Conservation (phyloP, 2,329 filamentous ascomycete genomes). For the Ophiostoma tasmaniense region DNA sequence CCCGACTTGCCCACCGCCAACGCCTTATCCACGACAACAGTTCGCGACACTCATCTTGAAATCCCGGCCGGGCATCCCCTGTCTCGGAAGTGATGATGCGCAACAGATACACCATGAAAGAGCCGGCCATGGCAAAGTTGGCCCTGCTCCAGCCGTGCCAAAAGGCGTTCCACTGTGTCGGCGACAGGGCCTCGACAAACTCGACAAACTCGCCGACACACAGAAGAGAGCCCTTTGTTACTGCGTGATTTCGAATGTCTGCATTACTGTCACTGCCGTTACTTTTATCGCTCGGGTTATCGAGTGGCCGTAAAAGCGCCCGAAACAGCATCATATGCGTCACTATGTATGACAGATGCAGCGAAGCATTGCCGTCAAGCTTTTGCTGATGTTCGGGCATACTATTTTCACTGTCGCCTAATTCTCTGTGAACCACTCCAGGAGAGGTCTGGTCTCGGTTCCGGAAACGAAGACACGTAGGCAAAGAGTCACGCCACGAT, state of each 20-base stretch:
- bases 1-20: constrained; percentile 19
- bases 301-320: constrained; percentile 27
- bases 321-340: constrained; percentile 30
- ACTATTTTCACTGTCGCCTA: background rate
- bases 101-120: constrained; percentile 19
- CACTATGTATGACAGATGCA: constrained; percentile 29
- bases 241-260: constrained; percentile 11
- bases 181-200: constrained; percentile 20
- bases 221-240: constrained; percentile 16
- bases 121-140: constrained; percentile 20
- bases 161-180: constrained; percentile 20
- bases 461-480: constrained; percentile 13
- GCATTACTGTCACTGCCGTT: background rate
- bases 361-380: constrained; percentile 26
- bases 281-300: constrained; percentile 13
- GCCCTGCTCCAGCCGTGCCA: constrained; percentile 22
- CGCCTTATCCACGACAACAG: constrained; percentile 18
- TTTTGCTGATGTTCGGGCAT: background rate
- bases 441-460: background rate
- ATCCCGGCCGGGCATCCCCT: background rate
- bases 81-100: constrained; percentile 8
- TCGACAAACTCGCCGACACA: constrained; percentile 21
- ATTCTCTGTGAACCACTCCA: too few species aligned
- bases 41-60: constrained; percentile 14
- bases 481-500: constrained; percentile 27